phyloP scores from a whole-genome alignment of 495 filamentous ascomycete genomes.

The Pyronema domesticum region DNA sequence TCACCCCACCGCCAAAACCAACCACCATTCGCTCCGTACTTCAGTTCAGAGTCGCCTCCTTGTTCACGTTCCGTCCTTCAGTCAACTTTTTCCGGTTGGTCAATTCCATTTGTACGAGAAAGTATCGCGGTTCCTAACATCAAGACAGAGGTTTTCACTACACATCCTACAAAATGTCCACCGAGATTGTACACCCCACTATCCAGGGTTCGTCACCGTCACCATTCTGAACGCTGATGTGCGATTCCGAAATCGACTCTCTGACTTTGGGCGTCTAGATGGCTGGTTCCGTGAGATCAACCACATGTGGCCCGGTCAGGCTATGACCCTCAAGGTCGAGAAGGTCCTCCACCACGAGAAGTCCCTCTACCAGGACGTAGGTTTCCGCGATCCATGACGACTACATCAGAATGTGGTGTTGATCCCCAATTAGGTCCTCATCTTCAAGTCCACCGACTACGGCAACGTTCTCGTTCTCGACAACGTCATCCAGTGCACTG shows the following conservation, averaged over 20 bases:
- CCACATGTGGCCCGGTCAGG: conserved; percentile 96
- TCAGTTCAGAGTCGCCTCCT: not conserved
- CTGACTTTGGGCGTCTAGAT: conserved; percentile 39
- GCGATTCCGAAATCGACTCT: not conserved
- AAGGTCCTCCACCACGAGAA: conserved; percentile 97
- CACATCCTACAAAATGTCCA: conserved; percentile 23
- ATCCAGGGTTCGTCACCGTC: conserved; percentile 33
- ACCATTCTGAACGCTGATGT: not conserved
- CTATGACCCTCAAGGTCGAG: conserved; percentile 96
- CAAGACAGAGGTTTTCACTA: not conserved
- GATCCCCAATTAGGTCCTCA: conserved; percentile 32
- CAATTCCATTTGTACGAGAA: not conserved
- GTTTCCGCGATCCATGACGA: not conserved
- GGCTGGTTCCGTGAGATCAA: conserved; percentile 99
- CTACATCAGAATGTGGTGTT: not conserved
- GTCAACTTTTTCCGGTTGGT: not conserved
- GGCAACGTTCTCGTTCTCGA: conserved; percentile 95
- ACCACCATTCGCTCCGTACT: not conserved
- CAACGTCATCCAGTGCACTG: conserved; percentile 96
- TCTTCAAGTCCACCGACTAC: conserved; percentile 94
- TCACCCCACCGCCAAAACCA: not conserved
- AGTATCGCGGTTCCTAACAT: not conserved
- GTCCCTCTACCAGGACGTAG: conserved; percentile 92
- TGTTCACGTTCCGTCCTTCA: not conserved
- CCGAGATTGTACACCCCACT: conserved; percentile 40